Conservation (phyloP, 768 basidiomycete genomes). For the Gelatoporia subvermispora region DNA sequence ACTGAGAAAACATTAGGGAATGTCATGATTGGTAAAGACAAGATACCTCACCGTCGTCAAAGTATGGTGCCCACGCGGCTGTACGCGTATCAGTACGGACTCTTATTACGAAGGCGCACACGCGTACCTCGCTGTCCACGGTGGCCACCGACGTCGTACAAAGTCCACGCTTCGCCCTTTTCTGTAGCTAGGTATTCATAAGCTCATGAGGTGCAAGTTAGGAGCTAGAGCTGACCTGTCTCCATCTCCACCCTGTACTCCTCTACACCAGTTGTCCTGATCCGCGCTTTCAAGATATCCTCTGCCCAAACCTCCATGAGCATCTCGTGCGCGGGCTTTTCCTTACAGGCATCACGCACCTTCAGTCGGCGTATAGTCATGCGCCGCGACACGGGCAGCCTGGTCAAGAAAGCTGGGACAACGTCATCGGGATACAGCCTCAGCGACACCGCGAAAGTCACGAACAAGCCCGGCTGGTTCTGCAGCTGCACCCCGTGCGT, state of each 20-base stretch:
- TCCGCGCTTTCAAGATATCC: slow-evolving; percentile 60
- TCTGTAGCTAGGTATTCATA: slow-evolving; percentile 12
- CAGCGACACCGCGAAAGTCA: slow-evolving; percentile 10
- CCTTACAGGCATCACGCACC: slow-evolving; percentile 34
- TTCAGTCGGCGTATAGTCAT: slow-evolving; percentile 47
- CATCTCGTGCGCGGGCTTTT: neutral
- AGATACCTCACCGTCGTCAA: slow-evolving; percentile 48
- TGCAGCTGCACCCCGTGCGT: slow-evolving; percentile 42
- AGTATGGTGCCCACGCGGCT: slow-evolving; percentile 68
- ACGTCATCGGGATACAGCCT: neutral
- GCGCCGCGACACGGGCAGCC: slow-evolving; percentile 43
- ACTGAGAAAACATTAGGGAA: slow-evolving; percentile 29
- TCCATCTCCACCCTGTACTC: slow-evolving; percentile 56
- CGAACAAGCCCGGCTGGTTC: slow-evolving; percentile 62
- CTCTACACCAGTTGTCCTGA: slow-evolving; percentile 61
- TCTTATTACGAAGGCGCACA: neutral
- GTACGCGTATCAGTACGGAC: neutral
- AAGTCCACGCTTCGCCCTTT: slow-evolving; percentile 46
- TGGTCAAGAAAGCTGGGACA: slow-evolving; percentile 52
- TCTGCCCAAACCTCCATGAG: too few species aligned
- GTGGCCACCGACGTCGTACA: slow-evolving; percentile 66
- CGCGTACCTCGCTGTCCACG: slow-evolving; percentile 48
- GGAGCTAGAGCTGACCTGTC: slow-evolving; percentile 22
- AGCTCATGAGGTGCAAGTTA: neutral
- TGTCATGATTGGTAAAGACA: neutral